Conservation (phyloP, 495 filamentous ascomycete species). For the Talaromyces borbonicus region DNA sequence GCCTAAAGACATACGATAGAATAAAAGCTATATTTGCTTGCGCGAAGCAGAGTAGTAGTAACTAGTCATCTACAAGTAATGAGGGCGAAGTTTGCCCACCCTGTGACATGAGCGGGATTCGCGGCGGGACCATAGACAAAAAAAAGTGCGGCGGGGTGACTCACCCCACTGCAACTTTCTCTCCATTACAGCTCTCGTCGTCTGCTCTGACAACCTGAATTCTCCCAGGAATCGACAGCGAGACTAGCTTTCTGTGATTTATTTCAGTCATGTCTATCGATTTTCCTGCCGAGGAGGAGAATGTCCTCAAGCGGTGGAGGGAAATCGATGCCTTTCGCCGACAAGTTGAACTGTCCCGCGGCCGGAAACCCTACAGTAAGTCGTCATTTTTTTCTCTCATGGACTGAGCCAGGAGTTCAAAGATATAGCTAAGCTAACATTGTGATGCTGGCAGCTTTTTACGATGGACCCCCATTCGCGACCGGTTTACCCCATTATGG, state of each 20-base stretch:
- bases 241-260: not conserved
- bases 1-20: not conserved
- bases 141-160: slow-evolving; percentile 7
- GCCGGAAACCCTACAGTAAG: slow-evolving; percentile 56
- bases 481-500: slow-evolving; percentile 89
- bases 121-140: too few species aligned
- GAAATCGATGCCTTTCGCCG: slow-evolving; percentile 82
- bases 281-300: slow-evolving; percentile 86
- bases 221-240: slow-evolving; percentile 1
- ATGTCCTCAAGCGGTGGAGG: slow-evolving; percentile 69
- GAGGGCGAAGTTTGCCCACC: too few species aligned
- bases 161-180: slow-evolving; percentile 1
- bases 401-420: slow-evolving; percentile 38
- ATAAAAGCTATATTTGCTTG: too few species aligned
- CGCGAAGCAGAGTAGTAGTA: too few species aligned
- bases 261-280: slow-evolving; percentile 64
- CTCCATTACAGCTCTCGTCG: not conserved
- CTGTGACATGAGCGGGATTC: too few species aligned
- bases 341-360: slow-evolving; percentile 65
- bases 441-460: slow-evolving; percentile 24
- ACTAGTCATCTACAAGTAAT: too few species aligned
- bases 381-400: slow-evolving; percentile 31
- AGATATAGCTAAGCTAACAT: not conserved
- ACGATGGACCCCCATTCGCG: slow-evolving; percentile 53
- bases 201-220: not conserved